Base-by-base conservation (phyloP, 805 yeast species). In the Tetrapisispora fleetii region DNA sequence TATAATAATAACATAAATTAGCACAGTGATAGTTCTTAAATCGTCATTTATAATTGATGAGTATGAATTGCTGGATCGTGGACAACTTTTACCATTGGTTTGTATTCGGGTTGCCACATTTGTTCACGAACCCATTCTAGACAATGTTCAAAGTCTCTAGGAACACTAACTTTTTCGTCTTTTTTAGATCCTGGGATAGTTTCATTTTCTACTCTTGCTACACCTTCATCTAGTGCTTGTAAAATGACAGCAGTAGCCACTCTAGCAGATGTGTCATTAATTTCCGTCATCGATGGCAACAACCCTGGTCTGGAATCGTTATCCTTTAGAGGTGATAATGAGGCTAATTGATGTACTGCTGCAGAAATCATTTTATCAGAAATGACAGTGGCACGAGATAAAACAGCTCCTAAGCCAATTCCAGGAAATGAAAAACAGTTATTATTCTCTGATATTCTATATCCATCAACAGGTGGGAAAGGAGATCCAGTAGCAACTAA, bases 341-440 rank as follows among this genome's bases (percentile, higher is more conserved):
- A 67, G 11, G 98, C 96, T 50, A 91, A 78, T 66, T 85, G 85
- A 62, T 90, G 95, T 47, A 93, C 95, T 24, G 96, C 97, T 7
- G 98, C 98, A 37, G 95, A 81, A 52, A 93, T 83, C 97, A 93
- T 90, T 18, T 81, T 81, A 64, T 88, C 95, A 43, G 95, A 78
- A 56, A 93, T 87, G 18, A 78, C 72, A n/a, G 76, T 76, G 41
- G 96, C 82, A 67, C 97, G 80, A 2, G 95, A 79, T 46, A 91
- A 75, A 24, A 89, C 95, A 1, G 97, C 95, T 58, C 98, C 98
- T 47, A 91, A 74, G 43, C 98, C 99, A 58, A 91, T 89, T 64
- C 98, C 99, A 32, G 99, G 98, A 85, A 91, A 91, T 0, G 96
- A 80, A 72, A 90, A 88, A 73, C 97, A 90, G 75, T 91, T 91